Evolutionary conservation across 164 flowering plant genomes (phyloP).

Genomic region (Saururus chinensis): DNA sequence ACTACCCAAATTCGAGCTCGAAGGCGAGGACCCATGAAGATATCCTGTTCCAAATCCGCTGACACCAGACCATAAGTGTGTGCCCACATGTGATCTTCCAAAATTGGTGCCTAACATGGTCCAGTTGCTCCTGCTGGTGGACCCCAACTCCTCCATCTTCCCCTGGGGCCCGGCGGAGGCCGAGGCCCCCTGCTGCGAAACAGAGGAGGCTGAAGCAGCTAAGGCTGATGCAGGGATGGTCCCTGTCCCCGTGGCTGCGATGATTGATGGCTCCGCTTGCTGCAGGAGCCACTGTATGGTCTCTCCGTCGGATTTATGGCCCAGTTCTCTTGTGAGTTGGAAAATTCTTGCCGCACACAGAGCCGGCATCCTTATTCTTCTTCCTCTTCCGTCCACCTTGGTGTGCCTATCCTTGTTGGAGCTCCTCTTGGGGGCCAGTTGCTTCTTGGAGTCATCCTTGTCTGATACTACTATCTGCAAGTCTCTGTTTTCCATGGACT

Average conservation of each 20-base stretch:
- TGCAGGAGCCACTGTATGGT: slow-evolving; percentile 83
- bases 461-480: slow-evolving; percentile 59
- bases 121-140: slow-evolving; percentile 50
- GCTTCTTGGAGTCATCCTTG: slow-evolving; percentile 37
- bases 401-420: slow-evolving; percentile 86
- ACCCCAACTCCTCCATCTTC: slow-evolving; percentile 46
- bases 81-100: slow-evolving; percentile 36
- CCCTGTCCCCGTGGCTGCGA: slow-evolving; percentile 80
- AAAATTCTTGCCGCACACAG: slow-evolving; percentile 84
- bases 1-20: slow-evolving; percentile 35
- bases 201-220: slow-evolving; percentile 45
- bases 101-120: slow-evolving; percentile 38
- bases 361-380: slow-evolving; percentile 90
- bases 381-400: slow-evolving; percentile 79
- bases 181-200: slow-evolving; percentile 50
- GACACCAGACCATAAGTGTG: slow-evolving; percentile 56
- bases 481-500: slow-evolving; percentile 37
- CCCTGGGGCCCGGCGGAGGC: slow-evolving; percentile 47
- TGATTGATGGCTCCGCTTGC: slow-evolving; percentile 80
- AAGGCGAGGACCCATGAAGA: slow-evolving; percentile 35
- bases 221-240: slow-evolving; percentile 78
- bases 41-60: slow-evolving; percentile 32
- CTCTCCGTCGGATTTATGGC: slow-evolving; percentile 86
- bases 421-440: slow-evolving; percentile 64
- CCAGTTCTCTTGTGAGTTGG: slow-evolving; percentile 74